Conservation (phyloP, 768 basidiomycete species). For the Glaciozyma martinii region DNA sequence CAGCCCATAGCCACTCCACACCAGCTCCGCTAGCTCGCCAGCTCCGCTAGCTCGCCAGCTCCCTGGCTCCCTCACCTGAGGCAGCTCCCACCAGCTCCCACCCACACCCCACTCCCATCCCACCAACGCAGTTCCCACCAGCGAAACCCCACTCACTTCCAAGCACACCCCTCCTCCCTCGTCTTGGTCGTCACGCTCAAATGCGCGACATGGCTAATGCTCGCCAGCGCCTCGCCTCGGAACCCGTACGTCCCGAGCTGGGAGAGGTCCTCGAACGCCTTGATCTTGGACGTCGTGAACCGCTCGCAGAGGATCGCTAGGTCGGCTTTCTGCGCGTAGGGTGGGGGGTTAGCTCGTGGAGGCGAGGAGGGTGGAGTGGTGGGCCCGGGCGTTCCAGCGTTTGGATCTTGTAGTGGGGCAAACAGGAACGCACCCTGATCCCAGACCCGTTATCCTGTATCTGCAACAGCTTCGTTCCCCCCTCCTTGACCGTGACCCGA, state of each 20-base stretch:
- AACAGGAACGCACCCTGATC: constrained; percentile 57
- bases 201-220: constrained; percentile 87
- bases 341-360: background rate
- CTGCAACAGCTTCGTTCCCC: constrained; percentile 86
- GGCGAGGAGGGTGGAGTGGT: background rate
- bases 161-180: constrained; percentile 68
- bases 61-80: too few species aligned
- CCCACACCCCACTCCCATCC: background rate
- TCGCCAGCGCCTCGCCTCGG: constrained; percentile 90
- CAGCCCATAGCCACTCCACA: too few species aligned
- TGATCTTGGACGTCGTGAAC: constrained; percentile 90
- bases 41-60: background rate
- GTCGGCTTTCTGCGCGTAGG: constrained; percentile 60
- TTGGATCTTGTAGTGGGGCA: background rate
- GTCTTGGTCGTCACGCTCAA: constrained; percentile 87
- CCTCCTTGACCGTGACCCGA: constrained; percentile 82
- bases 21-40: too few species aligned
- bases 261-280: constrained; percentile 73
- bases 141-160: constrained; percentile 60
- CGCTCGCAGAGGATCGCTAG: constrained; percentile 84
- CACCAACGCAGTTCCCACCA: background rate
- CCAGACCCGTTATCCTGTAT: constrained; percentile 96
- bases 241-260: constrained; percentile 88
- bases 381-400: too few species aligned
- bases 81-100: background rate